phyloP scores from a whole-genome alignment of 805 yeast genomes.

The Helenozyma baotianmanensis region DNA sequence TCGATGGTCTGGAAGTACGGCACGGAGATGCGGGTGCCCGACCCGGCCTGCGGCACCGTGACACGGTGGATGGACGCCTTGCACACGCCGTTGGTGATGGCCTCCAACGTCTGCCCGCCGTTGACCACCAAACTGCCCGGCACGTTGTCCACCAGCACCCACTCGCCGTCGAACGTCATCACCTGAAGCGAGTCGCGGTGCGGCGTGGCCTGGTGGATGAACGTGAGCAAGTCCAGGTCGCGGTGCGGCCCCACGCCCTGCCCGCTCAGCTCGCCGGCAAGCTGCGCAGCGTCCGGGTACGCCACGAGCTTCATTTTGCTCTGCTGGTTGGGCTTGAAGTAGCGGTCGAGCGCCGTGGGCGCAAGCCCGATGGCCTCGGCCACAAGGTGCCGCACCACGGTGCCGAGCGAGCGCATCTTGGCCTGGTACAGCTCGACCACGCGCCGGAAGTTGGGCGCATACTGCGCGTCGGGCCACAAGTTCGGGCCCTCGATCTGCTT shows the following conservation, averaged over 20 bases:
- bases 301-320: slow-evolving; percentile 51
- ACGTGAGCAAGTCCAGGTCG: slow-evolving; percentile 60
- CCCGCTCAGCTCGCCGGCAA: slow-evolving; percentile 19
- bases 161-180: slow-evolving; percentile 49
- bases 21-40: slow-evolving; percentile 41
- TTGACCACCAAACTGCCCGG: slow-evolving; percentile 50
- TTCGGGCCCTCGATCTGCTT: slow-evolving; percentile 55
- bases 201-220: slow-evolving; percentile 52
- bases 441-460: slow-evolving; percentile 41
- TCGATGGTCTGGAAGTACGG: slow-evolving; percentile 49
- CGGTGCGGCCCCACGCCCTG: slow-evolving; percentile 67
- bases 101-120: slow-evolving; percentile 59
- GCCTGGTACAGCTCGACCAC: slow-evolving; percentile 39
- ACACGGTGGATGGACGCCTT: slow-evolving; percentile 58
- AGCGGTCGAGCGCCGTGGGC: slow-evolving; percentile 40
- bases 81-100: slow-evolving; percentile 53
- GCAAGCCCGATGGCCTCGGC: slow-evolving; percentile 54
- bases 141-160: slow-evolving; percentile 52
- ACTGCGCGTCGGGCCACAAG: slow-evolving; percentile 43
- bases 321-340: slow-evolving; percentile 49
- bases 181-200: slow-evolving; percentile 51
- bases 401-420: slow-evolving; percentile 43
- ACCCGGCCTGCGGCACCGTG: slow-evolving; percentile 31
- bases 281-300: slow-evolving; percentile 44
- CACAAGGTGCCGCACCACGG: slow-evolving; percentile 41